phyloP scores from a whole-genome alignment of 768 basidiomycete genomes.

The Rhodotorula diobovata region DNA sequence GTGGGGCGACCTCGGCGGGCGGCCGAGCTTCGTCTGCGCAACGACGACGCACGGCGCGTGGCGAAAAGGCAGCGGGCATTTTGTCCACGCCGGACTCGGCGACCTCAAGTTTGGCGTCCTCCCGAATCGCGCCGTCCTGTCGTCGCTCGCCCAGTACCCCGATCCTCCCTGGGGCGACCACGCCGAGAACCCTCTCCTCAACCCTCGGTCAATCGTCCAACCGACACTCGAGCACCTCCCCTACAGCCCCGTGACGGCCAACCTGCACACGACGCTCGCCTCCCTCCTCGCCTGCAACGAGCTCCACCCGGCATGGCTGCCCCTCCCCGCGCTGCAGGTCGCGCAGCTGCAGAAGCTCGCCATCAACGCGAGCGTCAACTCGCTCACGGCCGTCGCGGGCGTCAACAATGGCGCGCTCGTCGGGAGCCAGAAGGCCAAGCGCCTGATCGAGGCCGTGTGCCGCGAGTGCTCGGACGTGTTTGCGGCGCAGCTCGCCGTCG shows the following conservation, averaged over 20 bases:
- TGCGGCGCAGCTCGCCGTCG: constrained; percentile 45
- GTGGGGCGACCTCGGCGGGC: constrained; percentile 50
- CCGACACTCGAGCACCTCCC: constrained; percentile 39
- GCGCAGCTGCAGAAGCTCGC: constrained; percentile 74
- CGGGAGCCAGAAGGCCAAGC: constrained; percentile 50
- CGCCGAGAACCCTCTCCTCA: constrained; percentile 37
- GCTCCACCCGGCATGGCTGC: constrained; percentile 62
- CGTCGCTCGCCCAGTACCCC: constrained; percentile 14
- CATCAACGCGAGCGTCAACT: constrained; percentile 75
- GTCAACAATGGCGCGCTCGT: constrained; percentile 76
- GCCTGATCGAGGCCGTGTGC: constrained; percentile 59
- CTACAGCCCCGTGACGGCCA: constrained; percentile 38
- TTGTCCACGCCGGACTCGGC: constrained; percentile 68
- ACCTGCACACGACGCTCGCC: constrained; percentile 65
- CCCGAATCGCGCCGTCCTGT: constrained; percentile 57
- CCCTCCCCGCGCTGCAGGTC: constrained; percentile 63
- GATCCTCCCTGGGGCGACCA: constrained; percentile 2
- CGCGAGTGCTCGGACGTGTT: constrained; percentile 67
- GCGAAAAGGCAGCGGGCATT: constrained; percentile 53
- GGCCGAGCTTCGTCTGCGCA: constrained; percentile 81
- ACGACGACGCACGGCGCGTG: constrained; percentile 77
- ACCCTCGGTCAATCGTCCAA: constrained; percentile 33
- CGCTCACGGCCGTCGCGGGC: constrained; percentile 73
- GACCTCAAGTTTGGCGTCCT: constrained; percentile 72
- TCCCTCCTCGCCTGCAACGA: constrained; percentile 57